phyloP scores from a whole-genome alignment of 108 stramenopile species.

The Nannochloropsis gaditana region DNA sequence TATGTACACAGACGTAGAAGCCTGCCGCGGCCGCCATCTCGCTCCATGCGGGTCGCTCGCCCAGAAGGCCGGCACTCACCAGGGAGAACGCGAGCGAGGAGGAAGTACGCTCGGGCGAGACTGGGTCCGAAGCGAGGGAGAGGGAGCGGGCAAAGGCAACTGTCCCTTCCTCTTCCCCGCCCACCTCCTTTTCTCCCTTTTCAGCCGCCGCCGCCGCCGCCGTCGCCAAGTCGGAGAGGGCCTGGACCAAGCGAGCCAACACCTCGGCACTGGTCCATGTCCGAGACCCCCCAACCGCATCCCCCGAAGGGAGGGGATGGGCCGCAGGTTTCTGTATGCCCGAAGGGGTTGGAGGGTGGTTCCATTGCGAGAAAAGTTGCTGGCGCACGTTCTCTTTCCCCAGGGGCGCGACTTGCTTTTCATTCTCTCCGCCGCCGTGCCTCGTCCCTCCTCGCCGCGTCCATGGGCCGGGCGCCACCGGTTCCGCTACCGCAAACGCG shows the following conservation, averaged over 20 bases:
- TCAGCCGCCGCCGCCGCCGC: neutral
- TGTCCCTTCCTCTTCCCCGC: neutral
- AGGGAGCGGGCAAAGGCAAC: neutral
- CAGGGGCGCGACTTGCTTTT: neutral
- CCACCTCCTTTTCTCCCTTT: neutral
- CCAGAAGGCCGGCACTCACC: neutral
- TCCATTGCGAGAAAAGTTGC: neutral
- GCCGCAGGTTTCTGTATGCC: neutral
- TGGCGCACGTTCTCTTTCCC: constrained; percentile 17
- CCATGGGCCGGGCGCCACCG: neutral
- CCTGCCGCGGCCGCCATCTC: neutral
- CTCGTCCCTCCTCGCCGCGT: neutral
- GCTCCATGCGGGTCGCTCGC: neutral
- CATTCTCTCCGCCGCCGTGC: neutral
- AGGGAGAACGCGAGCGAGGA: neutral
- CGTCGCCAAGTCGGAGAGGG: neutral
- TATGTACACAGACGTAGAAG: no score
- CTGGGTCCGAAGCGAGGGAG: neutral
- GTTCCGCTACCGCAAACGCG: neutral
- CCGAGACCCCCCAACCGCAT: neutral
- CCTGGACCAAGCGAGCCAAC: neutral
- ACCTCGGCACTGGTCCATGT: neutral
- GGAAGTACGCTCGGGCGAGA: neutral
- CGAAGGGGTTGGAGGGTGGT: neutral
- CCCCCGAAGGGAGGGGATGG: neutral